Base-by-base conservation (phyloP, 768 basidiomycete species). In the Trametes maxima region DNA sequence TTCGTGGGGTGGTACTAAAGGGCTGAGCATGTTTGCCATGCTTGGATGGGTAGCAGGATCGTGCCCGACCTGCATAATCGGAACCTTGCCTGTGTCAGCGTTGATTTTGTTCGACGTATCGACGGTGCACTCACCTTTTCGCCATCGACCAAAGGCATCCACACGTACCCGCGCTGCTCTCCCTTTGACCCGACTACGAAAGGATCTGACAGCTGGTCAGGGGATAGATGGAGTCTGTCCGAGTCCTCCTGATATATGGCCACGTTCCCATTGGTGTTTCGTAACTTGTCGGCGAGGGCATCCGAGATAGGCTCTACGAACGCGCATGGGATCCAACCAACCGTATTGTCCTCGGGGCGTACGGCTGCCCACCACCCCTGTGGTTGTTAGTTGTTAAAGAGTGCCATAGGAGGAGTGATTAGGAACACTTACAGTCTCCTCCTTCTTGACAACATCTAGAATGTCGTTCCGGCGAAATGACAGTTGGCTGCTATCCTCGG, bases 361-460 rank as follows among this genome's bases (percentile, higher is more conserved):
- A 88, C 81, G 19, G 90, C 91, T 19, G 88, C 90, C 89, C 90
- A 92, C 90, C 90, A 92, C 11, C 91, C 90, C 71, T 72, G 43
- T 5, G 17, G 22, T 13, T 3, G 6, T 35, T 13, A 51, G 50
- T 14, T n/a, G 19, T 10, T 24, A 24, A 1, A 22, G 19, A 17
- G 3, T 5, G 10, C 14, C 2, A 19, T n/a, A 7, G 33, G 11
- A 12, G 37, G 21, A 1, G 37, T 2, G 40, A 24, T 19, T 11
- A 13, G 5, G 5, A 2, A 13, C 5, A 59, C 71, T 49, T 49
- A 72, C 71, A 1, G 85, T 82, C 13, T 81, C 78, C 71, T 91
- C 88, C 71, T 83, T 79, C 72, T 85, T 85, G 46, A 92, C 77
- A 53, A 92, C 76, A 22, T 83, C 81, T 28, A 93, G 73, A 21